Evolutionary conservation across 352 stramenopile species (phyloP).

Genomic region (Phytophthora litchii): DNA sequence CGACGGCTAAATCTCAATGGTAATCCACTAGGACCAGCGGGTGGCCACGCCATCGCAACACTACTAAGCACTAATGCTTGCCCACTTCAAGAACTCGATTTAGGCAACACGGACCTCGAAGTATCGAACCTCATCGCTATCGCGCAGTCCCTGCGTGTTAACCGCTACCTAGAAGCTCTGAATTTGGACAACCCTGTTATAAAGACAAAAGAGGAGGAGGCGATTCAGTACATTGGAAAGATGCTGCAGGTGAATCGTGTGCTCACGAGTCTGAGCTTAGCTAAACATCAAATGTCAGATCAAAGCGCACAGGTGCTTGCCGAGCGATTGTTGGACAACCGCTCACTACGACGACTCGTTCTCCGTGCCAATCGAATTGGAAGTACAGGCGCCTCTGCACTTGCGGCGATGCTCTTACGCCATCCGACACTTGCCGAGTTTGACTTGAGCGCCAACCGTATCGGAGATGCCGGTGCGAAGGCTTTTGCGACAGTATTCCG

Average conservation of each 20-base stretch:
- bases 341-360: constrained; percentile 56
- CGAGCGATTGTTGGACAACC: constrained; percentile 72
- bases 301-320: constrained; percentile 70
- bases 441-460: constrained; percentile 70
- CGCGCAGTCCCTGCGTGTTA: constrained; percentile 49
- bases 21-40: constrained; percentile 57
- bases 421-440: constrained; percentile 58
- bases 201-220: constrained; percentile 66
- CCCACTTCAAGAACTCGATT: constrained; percentile 51
- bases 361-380: constrained; percentile 75
- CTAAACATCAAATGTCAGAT: constrained; percentile 79
- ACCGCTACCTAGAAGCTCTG: constrained; percentile 42
- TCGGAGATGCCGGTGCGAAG: constrained; percentile 55
- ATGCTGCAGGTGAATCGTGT: constrained; percentile 77
- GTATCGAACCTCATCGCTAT: constrained; percentile 76
- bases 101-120: constrained; percentile 63
- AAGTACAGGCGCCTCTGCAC: constrained; percentile 51
- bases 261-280: constrained; percentile 59
- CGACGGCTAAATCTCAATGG: constrained; percentile 50
- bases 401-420: constrained; percentile 61
- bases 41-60: constrained; percentile 57
- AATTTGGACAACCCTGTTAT: constrained; percentile 73
- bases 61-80: constrained; percentile 44
- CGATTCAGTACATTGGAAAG: constrained; percentile 75
- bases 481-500: constrained; percentile 64